Evolutionary conservation across 495 filamentous ascomycete species (phyloP).

Genomic region (Massariosphaeria phaeospora): DNA sequence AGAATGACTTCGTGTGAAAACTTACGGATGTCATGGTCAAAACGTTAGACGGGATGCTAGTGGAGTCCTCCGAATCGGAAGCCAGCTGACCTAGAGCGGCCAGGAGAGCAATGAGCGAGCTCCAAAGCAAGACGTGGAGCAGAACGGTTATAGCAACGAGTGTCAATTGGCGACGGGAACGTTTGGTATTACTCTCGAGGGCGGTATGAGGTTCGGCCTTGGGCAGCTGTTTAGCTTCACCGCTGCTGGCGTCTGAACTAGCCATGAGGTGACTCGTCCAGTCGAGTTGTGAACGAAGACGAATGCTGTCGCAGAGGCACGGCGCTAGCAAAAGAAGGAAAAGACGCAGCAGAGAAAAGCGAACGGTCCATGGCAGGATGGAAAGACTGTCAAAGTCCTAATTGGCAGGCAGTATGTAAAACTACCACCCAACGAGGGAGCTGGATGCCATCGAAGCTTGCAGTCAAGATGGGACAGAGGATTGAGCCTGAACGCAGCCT

Average conservation of each 20-base stretch:
- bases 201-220: conserved; percentile 14
- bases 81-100: conserved; percentile 20
- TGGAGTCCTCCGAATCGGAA: conserved; percentile 19
- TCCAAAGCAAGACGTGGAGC: conserved; percentile 32
- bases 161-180: conserved; percentile 24
- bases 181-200: conserved; percentile 14
- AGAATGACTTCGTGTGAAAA: background rate
- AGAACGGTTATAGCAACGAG: conserved; percentile 23
- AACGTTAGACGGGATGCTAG: conserved; percentile 15
- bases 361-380: no score
- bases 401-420: no score
- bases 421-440: no score
- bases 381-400: no score
- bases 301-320: conserved; percentile 1
- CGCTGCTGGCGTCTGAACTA: conserved; percentile 20
- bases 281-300: conserved; percentile 3
- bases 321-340: background rate
- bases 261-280: conserved; percentile 25
- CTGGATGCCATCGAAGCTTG: no score
- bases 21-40: conserved; percentile 31
- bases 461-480: conserved; percentile 21
- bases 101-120: conserved; percentile 20
- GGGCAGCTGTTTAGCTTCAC: conserved; percentile 21
- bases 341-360: conserved; percentile 1
- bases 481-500: conserved; percentile 31